Evolutionary conservation across 176 grass and related monocot genomes (phyloP), one percentile per base, ranked within the genome.

Genomic region (Neostapfia colusana): DNA sequence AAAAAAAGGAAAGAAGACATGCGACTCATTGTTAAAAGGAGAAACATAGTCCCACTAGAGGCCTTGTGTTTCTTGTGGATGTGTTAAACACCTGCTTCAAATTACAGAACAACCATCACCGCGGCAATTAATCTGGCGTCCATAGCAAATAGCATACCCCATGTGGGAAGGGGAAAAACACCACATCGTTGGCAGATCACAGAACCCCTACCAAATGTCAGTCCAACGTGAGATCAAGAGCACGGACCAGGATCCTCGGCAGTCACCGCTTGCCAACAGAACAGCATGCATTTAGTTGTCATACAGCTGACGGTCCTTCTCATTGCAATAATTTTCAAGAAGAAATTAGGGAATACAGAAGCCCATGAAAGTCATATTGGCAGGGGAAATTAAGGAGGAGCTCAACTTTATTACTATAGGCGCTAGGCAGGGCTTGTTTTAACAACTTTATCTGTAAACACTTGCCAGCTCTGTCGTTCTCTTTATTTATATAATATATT

Each of bases 361-460:
- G 28, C 60, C 38, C 43, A 74, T 74, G 53, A 76, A 21, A 48
- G 66, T 81, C 3, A 3, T 8, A 5, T 69, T 26, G 13, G 18
- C 46, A 26, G 70, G 13, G 26, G 63, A 69, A 41, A 59, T 6
- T 35, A 62, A 28, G 20, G 13, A 18, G 13, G 45, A 13, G 23
- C 70, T 76, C 69, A 54, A 21, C 64, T 55, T 88, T 82, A 79
- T 88, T 75, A 37, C 57, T 45, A 69, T 74, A 56, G 44, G 46
- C 81, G 69, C 63, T 74, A 63, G 37, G 46, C 81, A 75, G 23
- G 58, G 64, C 56, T 58, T 76, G 27, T 76, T 81, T 81, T 4
- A 20, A 81, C 31, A 31, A 31, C 31, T 31, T 31, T 31, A 31
- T 3, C 31, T n/a, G n/a, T n/a, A n/a, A n/a, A n/a, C n/a, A n/a